Conservation (phyloP, 163 green algal species). For the Picocystis sp. region DNA sequence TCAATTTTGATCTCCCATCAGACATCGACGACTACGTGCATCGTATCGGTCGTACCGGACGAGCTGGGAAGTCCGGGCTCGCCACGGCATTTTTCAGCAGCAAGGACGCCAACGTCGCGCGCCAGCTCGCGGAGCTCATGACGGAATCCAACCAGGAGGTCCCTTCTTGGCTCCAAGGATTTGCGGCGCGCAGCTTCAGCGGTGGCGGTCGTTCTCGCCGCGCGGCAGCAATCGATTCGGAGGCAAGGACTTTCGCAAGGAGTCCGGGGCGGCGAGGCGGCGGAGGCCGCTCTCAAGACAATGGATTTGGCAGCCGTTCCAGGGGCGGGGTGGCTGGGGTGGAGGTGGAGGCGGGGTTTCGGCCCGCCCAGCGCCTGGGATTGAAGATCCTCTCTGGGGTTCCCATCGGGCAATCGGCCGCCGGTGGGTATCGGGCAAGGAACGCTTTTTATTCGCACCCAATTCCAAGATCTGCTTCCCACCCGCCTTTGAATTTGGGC, state of each 20-base stretch:
- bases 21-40: constrained; percentile 77
- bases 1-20: constrained; percentile 40
- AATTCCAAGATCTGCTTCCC: too few species aligned
- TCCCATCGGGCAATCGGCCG: too few species aligned
- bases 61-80: constrained; percentile 66
- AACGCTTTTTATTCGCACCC: too few species aligned
- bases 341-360: constrained; percentile 9
- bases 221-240: constrained; percentile 62
- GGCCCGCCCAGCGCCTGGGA: too few species aligned
- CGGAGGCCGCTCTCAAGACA: too few species aligned
- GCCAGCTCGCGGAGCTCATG: constrained; percentile 38
- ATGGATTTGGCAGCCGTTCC: too few species aligned
- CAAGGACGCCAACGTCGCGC: constrained; percentile 48
- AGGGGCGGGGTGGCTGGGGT: constrained; percentile 12
- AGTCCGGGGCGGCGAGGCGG: constrained; percentile 24
- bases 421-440: too few species aligned
- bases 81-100: constrained; percentile 68
- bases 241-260: constrained; percentile 75
- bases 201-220: constrained; percentile 13
- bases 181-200: constrained; percentile 34
- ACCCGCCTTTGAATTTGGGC: too few species aligned
- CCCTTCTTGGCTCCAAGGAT: constrained; percentile 66
- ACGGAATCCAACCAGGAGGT: constrained; percentile 86
- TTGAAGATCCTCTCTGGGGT: too few species aligned
- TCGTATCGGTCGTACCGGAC: constrained; percentile 31